A percentile compares a stretch with the other conserved stretches of the same genome.
These are phyloP conservation scores for Phytophthora fragariaefolia DNA, from an alignment of 352 stramenopile genomes.

Conservation along the genomic window DNA sequence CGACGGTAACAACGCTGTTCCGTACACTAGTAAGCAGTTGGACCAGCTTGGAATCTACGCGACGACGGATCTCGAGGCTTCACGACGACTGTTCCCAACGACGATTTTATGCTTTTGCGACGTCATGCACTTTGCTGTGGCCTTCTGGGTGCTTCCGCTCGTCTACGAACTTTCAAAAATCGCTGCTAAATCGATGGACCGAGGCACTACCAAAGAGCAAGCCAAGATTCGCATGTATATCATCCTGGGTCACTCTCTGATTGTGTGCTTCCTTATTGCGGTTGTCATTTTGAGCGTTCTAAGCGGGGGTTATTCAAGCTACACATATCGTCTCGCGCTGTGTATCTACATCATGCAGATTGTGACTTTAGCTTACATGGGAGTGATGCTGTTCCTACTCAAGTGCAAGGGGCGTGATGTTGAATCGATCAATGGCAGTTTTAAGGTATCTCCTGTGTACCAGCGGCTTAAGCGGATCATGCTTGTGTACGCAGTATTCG, in stretches of 20 bases:
- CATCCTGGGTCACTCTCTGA: slow-evolving; percentile 32
- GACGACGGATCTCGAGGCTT: slow-evolving; percentile 37
- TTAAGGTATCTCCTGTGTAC: slow-evolving; percentile 65
- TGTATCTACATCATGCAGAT: slow-evolving; percentile 60
- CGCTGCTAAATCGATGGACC: slow-evolving; percentile 67
- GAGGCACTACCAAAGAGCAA: slow-evolving; percentile 50
- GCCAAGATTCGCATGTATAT: slow-evolving; percentile 51
- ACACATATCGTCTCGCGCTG: slow-evolving; percentile 45
- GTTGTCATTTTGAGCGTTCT: slow-evolving; percentile 37
- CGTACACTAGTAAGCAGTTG: slow-evolving; percentile 45
- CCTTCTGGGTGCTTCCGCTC: slow-evolving; percentile 59
- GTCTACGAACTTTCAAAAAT: slow-evolving; percentile 69
- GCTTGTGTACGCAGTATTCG: slow-evolving; percentile 53
- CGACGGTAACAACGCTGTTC: slow-evolving; percentile 40
- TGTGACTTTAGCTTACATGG: slow-evolving; percentile 53
- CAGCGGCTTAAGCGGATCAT: slow-evolving; percentile 64
- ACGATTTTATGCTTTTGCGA: slow-evolving; percentile 53
- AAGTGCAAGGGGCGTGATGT: slow-evolving; percentile 56
- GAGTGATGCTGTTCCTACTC: slow-evolving; percentile 43
- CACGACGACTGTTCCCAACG: slow-evolving; percentile 39
- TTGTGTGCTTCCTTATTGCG: slow-evolving; percentile 38
- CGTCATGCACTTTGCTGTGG: slow-evolving; percentile 53
- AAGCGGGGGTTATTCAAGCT: slow-evolving; percentile 43
- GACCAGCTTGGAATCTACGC: slow-evolving; percentile 61
- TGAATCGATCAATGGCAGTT: slow-evolving; percentile 58